Evolutionary conservation across 2,329 filamentous ascomycete species (phyloP).

Genomic region (Aspergillus clavatus): DNA sequence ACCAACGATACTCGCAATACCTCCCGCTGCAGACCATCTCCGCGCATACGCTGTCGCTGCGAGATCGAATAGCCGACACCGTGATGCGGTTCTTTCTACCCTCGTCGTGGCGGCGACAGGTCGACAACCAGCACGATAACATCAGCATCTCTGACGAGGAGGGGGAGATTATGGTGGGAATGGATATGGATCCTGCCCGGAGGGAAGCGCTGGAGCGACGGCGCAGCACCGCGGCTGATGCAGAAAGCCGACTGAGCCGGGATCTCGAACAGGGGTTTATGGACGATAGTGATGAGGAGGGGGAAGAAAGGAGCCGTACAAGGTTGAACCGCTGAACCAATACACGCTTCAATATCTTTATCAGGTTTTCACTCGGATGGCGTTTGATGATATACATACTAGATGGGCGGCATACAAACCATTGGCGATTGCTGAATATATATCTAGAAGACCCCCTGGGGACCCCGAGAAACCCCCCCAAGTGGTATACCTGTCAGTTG

Average conservation of each 20-base stretch:
- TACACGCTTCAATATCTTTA: too few species aligned
- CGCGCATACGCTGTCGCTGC: constrained; percentile 53
- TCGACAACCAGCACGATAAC: constrained; percentile 47
- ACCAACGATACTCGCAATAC: constrained; percentile 67
- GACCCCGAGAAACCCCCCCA: too few species aligned
- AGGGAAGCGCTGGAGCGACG: constrained; percentile 41
- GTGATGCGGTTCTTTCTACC: constrained; percentile 44
- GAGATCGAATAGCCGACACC: constrained; percentile 37
- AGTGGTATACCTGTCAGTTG: too few species aligned
- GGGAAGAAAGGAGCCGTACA: constrained; percentile 27
- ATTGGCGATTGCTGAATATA: too few species aligned
- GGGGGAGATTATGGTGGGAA: constrained; percentile 47
- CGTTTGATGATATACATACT: constrained; percentile 2
- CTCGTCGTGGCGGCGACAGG: constrained; percentile 45
- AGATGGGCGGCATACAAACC: not conserved
- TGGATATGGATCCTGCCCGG: constrained; percentile 50
- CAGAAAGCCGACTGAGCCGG: constrained; percentile 61
- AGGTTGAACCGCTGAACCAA: constrained; percentile 1
- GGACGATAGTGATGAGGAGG: constrained; percentile 65
- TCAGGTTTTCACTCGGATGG: constrained; percentile 1
- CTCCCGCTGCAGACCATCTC: constrained; percentile 59
- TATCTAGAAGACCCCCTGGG: too few species aligned
- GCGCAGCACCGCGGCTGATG: constrained; percentile 41
- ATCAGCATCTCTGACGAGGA: constrained; percentile 64
- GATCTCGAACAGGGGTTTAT: constrained; percentile 74